Conservation (phyloP, 2,329 filamentous ascomycete species). For the Lasiodiplodia theobromae region DNA sequence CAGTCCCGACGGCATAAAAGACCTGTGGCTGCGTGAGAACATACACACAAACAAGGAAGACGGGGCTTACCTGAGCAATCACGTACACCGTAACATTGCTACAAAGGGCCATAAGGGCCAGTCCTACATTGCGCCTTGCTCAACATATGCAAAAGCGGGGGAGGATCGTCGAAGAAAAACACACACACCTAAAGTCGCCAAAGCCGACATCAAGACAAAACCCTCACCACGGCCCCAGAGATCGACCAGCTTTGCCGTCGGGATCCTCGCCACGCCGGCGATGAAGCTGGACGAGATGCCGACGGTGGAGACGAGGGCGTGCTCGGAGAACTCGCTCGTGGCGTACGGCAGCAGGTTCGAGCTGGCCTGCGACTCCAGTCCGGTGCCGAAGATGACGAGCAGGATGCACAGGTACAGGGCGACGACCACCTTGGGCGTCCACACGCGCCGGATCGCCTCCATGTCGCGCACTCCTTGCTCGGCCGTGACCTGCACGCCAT, state of each 20-base stretch:
- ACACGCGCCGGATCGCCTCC: too few species aligned
- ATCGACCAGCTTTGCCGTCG: conserved; percentile 71
- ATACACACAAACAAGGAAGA: too few species aligned
- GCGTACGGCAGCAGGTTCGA: conserved; percentile 45
- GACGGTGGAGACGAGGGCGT: conserved; percentile 40
- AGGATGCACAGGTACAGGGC: too few species aligned
- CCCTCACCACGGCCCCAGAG: conserved; percentile 72
- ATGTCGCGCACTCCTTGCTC: too few species aligned
- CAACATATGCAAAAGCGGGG: too few species aligned
- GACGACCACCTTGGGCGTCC: too few species aligned
- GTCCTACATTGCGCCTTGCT: too few species aligned
- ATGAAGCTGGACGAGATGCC: conserved; percentile 38
- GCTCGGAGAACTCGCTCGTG: conserved; percentile 38
- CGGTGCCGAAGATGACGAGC: conserved; percentile 47
- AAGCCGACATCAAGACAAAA: conserved; percentile 60
- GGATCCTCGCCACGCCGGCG: conserved; percentile 66
- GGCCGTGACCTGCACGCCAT: too few species aligned
- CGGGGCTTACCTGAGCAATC: conserved; percentile 52
- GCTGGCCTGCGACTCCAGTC: conserved; percentile 48
- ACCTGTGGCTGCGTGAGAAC: conserved; percentile 50
- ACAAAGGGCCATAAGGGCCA: conserved; percentile 57
- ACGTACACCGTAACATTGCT: conserved; percentile 66
- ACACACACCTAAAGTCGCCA: conserved; percentile 55
- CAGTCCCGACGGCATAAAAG: conserved; percentile 61
- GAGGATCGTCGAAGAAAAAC: conserved; percentile 57